Evolutionary conservation across 768 basidiomycete species (phyloP), one percentile per base, ranked within the genome.

Genomic region (Mycena epipterygia): DNA sequence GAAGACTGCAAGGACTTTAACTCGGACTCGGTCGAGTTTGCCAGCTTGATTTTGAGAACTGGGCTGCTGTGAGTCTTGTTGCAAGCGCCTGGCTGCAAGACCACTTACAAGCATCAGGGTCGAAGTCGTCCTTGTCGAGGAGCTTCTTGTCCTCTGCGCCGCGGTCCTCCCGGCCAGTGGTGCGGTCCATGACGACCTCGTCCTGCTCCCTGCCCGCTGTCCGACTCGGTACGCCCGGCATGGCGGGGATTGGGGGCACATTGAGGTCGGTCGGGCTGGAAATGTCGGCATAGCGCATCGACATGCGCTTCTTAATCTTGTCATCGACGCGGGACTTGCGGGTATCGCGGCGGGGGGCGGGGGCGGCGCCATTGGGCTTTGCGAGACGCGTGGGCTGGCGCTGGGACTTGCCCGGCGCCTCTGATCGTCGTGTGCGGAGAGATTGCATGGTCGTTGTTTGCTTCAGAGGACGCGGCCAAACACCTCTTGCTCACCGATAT

Each of bases 231-330:
- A 84, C 75, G 44, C 83, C 82, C 32, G 90, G 90, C 44, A 93
- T 72, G 0, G 87, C 81, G 2, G 92, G 92, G 21, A 92, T 80
- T 1, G 89, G 81, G 5, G 94, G 91, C 4, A 90, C 77, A 12
- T 80, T 77, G 16, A 84, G 79, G 56, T 89, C 87, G 3, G 89
- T 91, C 8, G 92, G 93, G n/a, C 87, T 83, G 1, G 92, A 92
- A 63, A 95, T 92, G 73, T 94, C 93, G 42, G 93, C 95, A 88
- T 94, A 98, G 79, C 96, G 91, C 88, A 92, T 94, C 19, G 96
- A 96, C 91, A 98, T 93, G 77, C 97, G 93, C 82, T 95, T 95
- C 88, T 95, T 96, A 81, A 98, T 96, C 84, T 94, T 95, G 87
- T 97, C 97, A 79, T 96, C 88, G 68, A 91, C 87, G 70, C 86